phyloP scores from a whole-genome alignment of 1,139 yeast genomes.

The Insectozyma bohioensis region DNA sequence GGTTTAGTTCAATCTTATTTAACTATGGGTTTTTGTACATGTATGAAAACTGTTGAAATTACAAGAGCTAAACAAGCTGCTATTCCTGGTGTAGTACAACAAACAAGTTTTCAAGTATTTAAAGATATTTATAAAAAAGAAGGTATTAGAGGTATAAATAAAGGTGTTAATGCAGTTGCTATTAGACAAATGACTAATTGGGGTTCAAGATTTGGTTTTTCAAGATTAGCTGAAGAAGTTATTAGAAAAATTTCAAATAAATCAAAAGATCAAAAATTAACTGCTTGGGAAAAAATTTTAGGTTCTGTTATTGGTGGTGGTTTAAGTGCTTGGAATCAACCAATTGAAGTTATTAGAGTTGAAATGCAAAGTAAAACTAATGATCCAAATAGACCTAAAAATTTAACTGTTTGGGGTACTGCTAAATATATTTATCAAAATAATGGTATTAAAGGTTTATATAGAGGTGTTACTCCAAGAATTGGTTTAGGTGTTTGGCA shows the following conservation, averaged over 20 bases:
- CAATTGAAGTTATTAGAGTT: slow-evolving; percentile 94
- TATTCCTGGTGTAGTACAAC: slow-evolving; percentile 56
- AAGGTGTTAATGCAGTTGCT: slow-evolving; percentile 99
- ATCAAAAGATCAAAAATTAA: slow-evolving; percentile 58
- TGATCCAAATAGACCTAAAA: slow-evolving; percentile 95
- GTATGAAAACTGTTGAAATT: slow-evolving; percentile 97
- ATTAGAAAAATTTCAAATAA: slow-evolving; percentile 68
- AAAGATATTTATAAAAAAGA: slow-evolving; percentile 78
- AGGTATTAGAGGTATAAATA: slow-evolving; percentile 92
- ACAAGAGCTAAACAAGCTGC: slow-evolving; percentile 83
- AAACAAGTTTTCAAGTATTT: slow-evolving; percentile 83
- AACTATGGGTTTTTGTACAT: slow-evolving; percentile 96
- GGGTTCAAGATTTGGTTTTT: slow-evolving; percentile 95
- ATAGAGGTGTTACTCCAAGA: slow-evolving; percentile 97
- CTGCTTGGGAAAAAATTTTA: slow-evolving; percentile 74
- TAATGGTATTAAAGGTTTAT: slow-evolving; percentile 87
- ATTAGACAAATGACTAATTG: slow-evolving; percentile 98
- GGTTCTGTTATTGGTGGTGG: slow-evolving; percentile 97
- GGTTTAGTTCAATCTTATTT: slow-evolving; percentile 95
- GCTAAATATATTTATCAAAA: slow-evolving; percentile 77
- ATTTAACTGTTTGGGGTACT: slow-evolving; percentile 77
- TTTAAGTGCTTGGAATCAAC: slow-evolving; percentile 97
- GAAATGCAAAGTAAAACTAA: slow-evolving; percentile 94
- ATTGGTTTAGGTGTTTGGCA: slow-evolving; percentile 97
- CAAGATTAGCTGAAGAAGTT: slow-evolving; percentile 86